phyloP scores from a whole-genome alignment of 2,329 filamentous ascomycete genomes.

The Fusarium piperis region DNA sequence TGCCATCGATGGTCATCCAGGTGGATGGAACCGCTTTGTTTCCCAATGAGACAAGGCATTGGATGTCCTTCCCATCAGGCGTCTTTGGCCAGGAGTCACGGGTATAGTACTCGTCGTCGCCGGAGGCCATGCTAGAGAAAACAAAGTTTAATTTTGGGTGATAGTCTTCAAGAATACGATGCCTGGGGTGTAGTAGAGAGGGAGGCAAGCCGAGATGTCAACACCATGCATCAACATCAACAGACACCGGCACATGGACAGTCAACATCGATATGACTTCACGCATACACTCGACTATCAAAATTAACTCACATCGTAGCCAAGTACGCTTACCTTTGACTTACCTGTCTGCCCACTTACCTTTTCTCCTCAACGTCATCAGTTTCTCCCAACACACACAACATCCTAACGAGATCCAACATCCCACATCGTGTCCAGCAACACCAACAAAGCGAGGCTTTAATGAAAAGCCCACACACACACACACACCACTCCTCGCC shows the following conservation, averaged over 20 bases:
- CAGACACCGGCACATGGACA: not conserved
- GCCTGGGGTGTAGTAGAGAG: no score
- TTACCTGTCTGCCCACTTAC: conserved; percentile 16
- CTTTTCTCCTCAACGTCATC: not conserved
- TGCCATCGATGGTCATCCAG: no score
- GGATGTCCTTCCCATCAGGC: no score
- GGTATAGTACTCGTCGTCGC: no score
- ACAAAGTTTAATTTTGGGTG: no score
- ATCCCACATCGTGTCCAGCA: conserved; percentile 6
- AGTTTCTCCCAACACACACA: not conserved
- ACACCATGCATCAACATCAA: conserved; percentile 5
- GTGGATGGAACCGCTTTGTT: no score
- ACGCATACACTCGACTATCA: not conserved
- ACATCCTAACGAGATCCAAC: conserved; percentile 2
- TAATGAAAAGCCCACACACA: conserved; percentile 22
- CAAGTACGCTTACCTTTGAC: not conserved
- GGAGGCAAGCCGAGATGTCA: not conserved
- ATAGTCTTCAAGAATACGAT: no score
- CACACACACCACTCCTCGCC: conserved; percentile 27
- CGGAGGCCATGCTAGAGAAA: no score
- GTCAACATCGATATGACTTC: not conserved
- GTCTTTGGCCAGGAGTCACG: no score
- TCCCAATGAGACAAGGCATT: no score
- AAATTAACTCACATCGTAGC: not conserved
- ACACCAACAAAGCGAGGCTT: not conserved